Base-by-base conservation (phyloP, 176 grass and related monocot species). In the Musa beccarii region DNA sequence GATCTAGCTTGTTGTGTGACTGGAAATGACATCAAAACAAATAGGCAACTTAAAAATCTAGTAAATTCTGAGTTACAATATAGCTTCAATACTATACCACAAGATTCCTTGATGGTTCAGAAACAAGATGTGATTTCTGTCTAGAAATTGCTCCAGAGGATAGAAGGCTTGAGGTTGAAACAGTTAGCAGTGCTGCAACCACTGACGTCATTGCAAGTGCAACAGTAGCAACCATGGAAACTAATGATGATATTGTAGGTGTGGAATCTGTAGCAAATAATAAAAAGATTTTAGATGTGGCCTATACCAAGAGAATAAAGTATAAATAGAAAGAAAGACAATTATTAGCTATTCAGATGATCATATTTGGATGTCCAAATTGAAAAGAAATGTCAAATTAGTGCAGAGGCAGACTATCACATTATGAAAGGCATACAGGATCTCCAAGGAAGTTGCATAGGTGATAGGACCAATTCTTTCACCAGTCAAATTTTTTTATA, bases 91-190 rank as follows among this genome's bases (percentile, higher is more conserved):
- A 34, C 23, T 25, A 8, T 86, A 98, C 94, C 90, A 98, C 19
- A 1, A 98, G 75, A 80, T 89, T 93, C 52, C 90, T 84, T 72
- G 94, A 91, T 81, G 90, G 90, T 68, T 98, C 90, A 12, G 94
- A 93, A 73, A 91, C 83, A 23, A 89, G 69, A 63, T 85, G 59
- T 34, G 88, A 78, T 56, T 80, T 75, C 8, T 84, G 88, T 84
- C 94, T 98, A 50, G 90, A 56, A 76, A 89, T 81, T 56, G 76
- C 80, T 52, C 94, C 94, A 59, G 90, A 93, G 16, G 86, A 85
- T 13, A 98, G 14, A 15, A 98, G 88, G 3, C 84, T 87, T 9
- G 90, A 83, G 50, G 94, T 93, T 13, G 94, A 89, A 21, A 93
- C 23, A 17, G 86, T 84, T 26, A 98, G 82, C 14, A 98, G 80